These are phyloP conservation scores for Cordyceps cicadae DNA, from an alignment of 2,329 filamentous ascomycete genomes.

Conservation along the genomic window DNA sequence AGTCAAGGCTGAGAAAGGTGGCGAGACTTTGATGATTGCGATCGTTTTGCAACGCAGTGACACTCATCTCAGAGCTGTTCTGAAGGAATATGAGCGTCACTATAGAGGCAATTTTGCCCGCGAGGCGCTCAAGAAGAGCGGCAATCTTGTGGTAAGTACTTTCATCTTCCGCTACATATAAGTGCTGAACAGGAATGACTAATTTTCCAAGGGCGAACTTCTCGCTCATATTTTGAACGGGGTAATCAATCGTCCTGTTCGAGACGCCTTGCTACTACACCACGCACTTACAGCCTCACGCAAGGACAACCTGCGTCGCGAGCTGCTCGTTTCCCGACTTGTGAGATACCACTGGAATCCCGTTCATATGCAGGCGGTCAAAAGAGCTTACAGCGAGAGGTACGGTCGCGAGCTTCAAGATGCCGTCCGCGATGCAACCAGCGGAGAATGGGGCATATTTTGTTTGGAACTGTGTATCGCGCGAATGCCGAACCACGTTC, in stretches of 20 bases:
- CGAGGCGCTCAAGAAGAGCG: slow-evolving; percentile 79
- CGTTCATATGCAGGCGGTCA: slow-evolving; percentile 69
- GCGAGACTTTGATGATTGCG: slow-evolving; percentile 78
- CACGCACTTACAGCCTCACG: slow-evolving; percentile 74
- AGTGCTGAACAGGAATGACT: neutral
- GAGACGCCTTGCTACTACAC: slow-evolving; percentile 82
- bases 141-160: slow-evolving; percentile 77
- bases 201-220: slow-evolving; percentile 66
- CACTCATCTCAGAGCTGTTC: slow-evolving; percentile 68
- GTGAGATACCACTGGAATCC: slow-evolving; percentile 91
- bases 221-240: slow-evolving; percentile 94
- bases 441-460: slow-evolving; percentile 69
- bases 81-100: slow-evolving; percentile 65
- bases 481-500: slow-evolving; percentile 51
- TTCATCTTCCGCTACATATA: slow-evolving; percentile 4
- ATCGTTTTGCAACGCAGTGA: slow-evolving; percentile 78
- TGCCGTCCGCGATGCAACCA: slow-evolving; percentile 69
- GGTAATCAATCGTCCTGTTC: slow-evolving; percentile 88
- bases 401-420: slow-evolving; percentile 69
- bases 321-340: slow-evolving; percentile 78
- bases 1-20: slow-evolving; percentile 67
- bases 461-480: slow-evolving; percentile 61
- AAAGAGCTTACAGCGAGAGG: slow-evolving; percentile 68
- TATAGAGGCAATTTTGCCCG: slow-evolving; percentile 77
- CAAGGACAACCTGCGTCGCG: slow-evolving; percentile 65